These are phyloP conservation scores for Zygoascus tannicola DNA, from an alignment of 805 yeast genomes.

Conservation along the genomic window DNA sequence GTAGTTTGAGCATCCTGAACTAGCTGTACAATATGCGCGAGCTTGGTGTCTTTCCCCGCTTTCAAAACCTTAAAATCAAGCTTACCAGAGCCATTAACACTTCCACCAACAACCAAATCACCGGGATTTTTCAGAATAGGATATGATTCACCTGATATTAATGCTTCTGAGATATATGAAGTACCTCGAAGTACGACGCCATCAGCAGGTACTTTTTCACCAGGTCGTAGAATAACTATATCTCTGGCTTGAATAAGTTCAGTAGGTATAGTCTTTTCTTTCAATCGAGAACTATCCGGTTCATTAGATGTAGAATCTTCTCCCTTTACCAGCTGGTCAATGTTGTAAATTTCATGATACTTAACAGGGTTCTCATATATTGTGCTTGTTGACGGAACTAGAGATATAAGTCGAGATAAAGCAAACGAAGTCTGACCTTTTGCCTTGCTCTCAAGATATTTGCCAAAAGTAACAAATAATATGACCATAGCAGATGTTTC, in stretches of 20 bases:
- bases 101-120: conserved; percentile 74
- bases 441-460: conserved; percentile 84
- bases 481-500: conserved; percentile 84
- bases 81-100: conserved; percentile 72
- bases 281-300: conserved; percentile 16
- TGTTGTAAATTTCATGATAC: conserved; percentile 4
- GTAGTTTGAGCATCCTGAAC: conserved; percentile 85
- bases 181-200: conserved; percentile 71
- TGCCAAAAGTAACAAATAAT: conserved; percentile 78
- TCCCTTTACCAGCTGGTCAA: background rate
- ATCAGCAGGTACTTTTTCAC: conserved; percentile 86
- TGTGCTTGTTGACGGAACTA: conserved; percentile 70
- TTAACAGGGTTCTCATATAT: conserved; percentile 30
- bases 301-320: background rate
- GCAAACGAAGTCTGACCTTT: conserved; percentile 92
- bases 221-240: conserved; percentile 70
- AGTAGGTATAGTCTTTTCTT: conserved; percentile 48
- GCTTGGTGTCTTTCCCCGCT: conserved; percentile 77
- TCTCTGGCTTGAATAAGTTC: conserved; percentile 75
- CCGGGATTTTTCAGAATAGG: conserved; percentile 60
- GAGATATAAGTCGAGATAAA: conserved; percentile 64
- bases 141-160: conserved; percentile 83
- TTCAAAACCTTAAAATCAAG: conserved; percentile 57
- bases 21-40: conserved; percentile 75
- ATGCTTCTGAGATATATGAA: conserved; percentile 80